These are phyloP conservation scores for Cadophora gregata DNA, from an alignment of 2,329 filamentous ascomycete genomes.

Conservation along the genomic window DNA sequence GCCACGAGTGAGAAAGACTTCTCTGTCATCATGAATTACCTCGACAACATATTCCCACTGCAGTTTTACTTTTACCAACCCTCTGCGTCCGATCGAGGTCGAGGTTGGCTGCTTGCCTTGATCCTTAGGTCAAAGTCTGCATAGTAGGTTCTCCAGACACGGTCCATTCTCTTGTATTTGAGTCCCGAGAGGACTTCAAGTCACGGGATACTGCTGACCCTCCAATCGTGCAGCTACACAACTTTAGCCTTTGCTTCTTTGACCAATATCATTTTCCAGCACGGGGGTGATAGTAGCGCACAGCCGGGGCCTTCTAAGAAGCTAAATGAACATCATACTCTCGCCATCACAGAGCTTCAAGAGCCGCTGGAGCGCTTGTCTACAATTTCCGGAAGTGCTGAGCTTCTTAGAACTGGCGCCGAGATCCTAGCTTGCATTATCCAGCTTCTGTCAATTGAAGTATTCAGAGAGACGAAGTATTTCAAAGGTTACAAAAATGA, in stretches of 20 bases:
- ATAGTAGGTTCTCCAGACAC: constrained; percentile 8
- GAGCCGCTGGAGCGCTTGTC: constrained; percentile 19
- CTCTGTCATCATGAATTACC: constrained; percentile 21
- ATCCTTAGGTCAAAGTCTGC: constrained; percentile 20
- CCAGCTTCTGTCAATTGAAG: constrained; percentile 20
- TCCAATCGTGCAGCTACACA: not conserved
- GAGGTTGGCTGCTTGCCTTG: constrained; percentile 26
- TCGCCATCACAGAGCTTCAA: constrained; percentile 19
- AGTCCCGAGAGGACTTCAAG: not conserved
- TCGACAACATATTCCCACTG: constrained; percentile 26
- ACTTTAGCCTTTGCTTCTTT: constrained; percentile 16
- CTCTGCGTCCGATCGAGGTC: constrained; percentile 38
- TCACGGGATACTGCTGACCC: not conserved
- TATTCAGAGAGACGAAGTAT: constrained; percentile 14
- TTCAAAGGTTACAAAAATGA: constrained; percentile 22
- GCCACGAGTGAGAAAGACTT: constrained; percentile 20
- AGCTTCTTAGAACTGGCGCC: constrained; percentile 20
- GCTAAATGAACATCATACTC: constrained; percentile 21
- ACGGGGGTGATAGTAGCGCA: not conserved
- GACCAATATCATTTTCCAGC: constrained; percentile 7
- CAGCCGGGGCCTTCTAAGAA: constrained; percentile 8
- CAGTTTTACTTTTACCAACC: constrained; percentile 27
- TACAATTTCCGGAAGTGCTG: not conserved
- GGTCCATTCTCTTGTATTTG: not conserved
- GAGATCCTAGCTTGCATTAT: constrained; percentile 25